Evolutionary conservation across 805 yeast genomes (phyloP), one percentile per base, ranked within the genome.

Genomic region (Suhomyces vadensis): DNA sequence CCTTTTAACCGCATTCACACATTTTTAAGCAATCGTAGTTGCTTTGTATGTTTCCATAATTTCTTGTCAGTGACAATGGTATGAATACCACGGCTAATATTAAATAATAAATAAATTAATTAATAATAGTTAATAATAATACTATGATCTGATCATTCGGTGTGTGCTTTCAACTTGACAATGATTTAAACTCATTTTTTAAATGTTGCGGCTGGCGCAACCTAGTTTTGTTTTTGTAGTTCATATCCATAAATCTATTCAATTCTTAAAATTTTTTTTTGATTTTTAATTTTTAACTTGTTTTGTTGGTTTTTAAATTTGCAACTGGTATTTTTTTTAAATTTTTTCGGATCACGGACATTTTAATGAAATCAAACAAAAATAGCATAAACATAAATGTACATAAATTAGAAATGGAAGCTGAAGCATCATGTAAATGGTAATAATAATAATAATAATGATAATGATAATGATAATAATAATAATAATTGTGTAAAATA

Each of bases 311-410:
- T n/a, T 27, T 27, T 11, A 13, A 6, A n/a, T 27, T 27, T 9
- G 9, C 14, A n/a, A n/a, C 14, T 27, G 17, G 19, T 3, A 8
- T 29, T 29, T 29, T 29, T 29, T 29, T 29, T 29, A 8, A 14
- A 9, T 13, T 27, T n/a, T 29, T 29, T 16, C 20, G 17, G 24
- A 2, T 33, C 4, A 17, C 17, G 22, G 37, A 33, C 22, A 14
- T n/a, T 33, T 31, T 31, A 14, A 31, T 31, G 5, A 33, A 33
- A 20, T 33, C 22, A 33, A 33, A n/a, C 37, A 19, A 33, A 31
- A 29, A 22, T 11, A 24, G 26, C 24, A 36, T 23, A 37, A 31
- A 37, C 39, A 37, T 37, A 37, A 35, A 25, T 6, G 24, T 37
- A 37, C 39, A 37, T 37, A 37, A 25, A 37, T 24, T 10, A 16